Evolutionary conservation across 805 yeast genomes (phyloP).

Genomic region (Debaryomyces hansenii): DNA sequence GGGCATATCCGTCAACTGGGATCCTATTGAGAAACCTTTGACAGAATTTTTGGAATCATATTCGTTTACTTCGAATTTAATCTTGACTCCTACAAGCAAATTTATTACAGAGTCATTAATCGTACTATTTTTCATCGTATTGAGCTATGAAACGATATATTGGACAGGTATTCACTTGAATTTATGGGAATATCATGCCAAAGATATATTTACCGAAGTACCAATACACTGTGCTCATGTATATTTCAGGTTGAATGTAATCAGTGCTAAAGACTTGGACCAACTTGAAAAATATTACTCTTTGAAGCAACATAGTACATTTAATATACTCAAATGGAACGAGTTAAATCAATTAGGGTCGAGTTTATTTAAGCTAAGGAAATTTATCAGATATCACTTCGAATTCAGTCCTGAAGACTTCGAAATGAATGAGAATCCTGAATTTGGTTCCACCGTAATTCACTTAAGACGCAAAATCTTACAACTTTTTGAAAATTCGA

Average conservation of each 20-base stretch:
- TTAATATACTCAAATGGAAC: constrained; percentile 24
- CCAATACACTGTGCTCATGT: constrained; percentile 82
- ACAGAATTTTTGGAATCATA: constrained; percentile 5
- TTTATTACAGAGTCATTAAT: constrained; percentile 28
- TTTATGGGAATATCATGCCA: constrained; percentile 52
- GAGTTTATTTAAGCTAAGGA: constrained; percentile 18
- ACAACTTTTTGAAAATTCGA: constrained; percentile 49
- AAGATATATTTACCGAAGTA: constrained; percentile 64
- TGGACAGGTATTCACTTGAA: constrained; percentile 43
- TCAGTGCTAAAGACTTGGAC: constrained; percentile 13
- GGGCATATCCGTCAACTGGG: no score
- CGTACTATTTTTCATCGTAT: constrained; percentile 19
- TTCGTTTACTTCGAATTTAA: constrained; percentile 22
- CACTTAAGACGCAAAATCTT: constrained; percentile 60
- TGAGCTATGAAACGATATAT: constrained; percentile 42
- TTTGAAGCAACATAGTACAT: constrained; percentile 24
- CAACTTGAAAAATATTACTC: constrained; percentile 27
- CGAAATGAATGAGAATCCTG: constrained; percentile 57
- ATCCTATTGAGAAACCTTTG: no score
- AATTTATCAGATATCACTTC: constrained; percentile 55
- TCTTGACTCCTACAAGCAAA: constrained; percentile 25
- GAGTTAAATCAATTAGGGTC: constrained; percentile 14
- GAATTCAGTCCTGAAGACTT: constrained; percentile 85
- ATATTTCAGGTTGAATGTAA: constrained; percentile 51
- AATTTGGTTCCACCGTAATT: constrained; percentile 65